These are phyloP conservation scores for Fonsecaea erecta DNA, from an alignment of 2,329 filamentous ascomycete species.

Conservation along the genomic window DNA sequence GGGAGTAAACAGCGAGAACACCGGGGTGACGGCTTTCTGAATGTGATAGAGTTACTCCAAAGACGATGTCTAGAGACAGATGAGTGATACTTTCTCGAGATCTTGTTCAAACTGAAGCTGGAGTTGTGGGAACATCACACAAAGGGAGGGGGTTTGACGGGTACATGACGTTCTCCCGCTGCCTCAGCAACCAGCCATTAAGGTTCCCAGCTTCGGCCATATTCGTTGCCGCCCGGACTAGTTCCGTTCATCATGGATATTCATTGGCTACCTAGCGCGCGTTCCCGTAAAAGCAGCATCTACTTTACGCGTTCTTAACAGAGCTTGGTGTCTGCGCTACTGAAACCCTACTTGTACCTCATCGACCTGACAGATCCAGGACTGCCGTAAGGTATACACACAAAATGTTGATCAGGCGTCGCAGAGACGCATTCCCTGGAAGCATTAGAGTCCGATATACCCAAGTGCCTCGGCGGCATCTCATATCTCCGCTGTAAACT, in stretches of 20 bases:
- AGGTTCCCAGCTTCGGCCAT: neutral
- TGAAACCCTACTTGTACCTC: no score
- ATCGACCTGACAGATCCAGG: no score
- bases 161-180: neutral
- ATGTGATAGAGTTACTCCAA: neutral
- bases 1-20: no score
- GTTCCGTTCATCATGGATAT: neutral
- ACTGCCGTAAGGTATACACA: no score
- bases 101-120: neutral
- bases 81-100: neutral
- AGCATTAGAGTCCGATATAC: no score
- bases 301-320: neutral
- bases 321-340: neutral
- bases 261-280: neutral
- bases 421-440: no score
- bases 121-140: neutral
- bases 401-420: no score
- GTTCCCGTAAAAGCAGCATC: neutral
- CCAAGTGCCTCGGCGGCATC: no score
- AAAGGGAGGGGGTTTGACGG: neutral
- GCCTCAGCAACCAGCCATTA: slow-evolving; percentile 1
- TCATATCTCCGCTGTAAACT: no score
- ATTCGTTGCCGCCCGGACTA: neutral
- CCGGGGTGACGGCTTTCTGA: neutral
- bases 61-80: neutral